phyloP scores from a whole-genome alignment of 2,329 filamentous ascomycete genomes.

The Knufia petricola region DNA sequence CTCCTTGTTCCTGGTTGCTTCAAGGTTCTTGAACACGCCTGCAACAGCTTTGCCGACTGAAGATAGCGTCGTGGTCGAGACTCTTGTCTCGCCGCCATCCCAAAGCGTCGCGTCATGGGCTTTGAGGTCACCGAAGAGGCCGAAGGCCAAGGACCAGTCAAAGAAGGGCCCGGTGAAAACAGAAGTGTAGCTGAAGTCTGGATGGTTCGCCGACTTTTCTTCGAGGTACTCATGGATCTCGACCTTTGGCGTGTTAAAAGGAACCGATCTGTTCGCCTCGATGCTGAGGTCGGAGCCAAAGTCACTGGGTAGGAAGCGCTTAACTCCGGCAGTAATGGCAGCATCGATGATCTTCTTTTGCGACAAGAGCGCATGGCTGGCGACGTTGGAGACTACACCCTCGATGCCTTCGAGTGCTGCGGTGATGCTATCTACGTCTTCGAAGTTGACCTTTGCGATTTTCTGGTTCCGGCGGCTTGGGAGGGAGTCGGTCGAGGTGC shows the following conservation, averaged over 20 bases:
- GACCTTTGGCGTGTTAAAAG: constrained; percentile 28
- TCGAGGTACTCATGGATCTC: constrained; percentile 25
- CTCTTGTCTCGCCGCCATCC: constrained; percentile 42
- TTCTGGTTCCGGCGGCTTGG: not conserved
- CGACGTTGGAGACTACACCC: constrained; percentile 19
- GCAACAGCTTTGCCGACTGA: constrained; percentile 42
- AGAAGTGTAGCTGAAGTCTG: constrained; percentile 27
- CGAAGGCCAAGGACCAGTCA: constrained; percentile 24
- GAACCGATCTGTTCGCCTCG: constrained; percentile 20
- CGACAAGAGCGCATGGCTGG: constrained; percentile 1
- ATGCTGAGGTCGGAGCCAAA: constrained; percentile 28
- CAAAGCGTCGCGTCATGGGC: constrained; percentile 35
- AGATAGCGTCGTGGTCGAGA: constrained; percentile 41
- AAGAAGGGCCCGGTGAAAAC: constrained; percentile 29
- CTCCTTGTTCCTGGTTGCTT: constrained; percentile 44
- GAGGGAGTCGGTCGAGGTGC: constrained; percentile 5
- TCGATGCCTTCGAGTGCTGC: constrained; percentile 18
- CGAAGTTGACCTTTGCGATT: constrained; percentile 19
- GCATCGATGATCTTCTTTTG: constrained; percentile 26
- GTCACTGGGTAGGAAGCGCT: constrained; percentile 29
- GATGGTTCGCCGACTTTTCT: constrained; percentile 15
- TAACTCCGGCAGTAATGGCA: constrained; percentile 25
- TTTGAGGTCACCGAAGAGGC: constrained; percentile 40
- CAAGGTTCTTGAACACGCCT: constrained; percentile 39
- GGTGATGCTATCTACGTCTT: constrained; percentile 16